Evolutionary conservation across 306 rosid genomes (phyloP), one percentile per base, ranked within the genome.

Genomic region (apple (Malus domestica)): DNA sequence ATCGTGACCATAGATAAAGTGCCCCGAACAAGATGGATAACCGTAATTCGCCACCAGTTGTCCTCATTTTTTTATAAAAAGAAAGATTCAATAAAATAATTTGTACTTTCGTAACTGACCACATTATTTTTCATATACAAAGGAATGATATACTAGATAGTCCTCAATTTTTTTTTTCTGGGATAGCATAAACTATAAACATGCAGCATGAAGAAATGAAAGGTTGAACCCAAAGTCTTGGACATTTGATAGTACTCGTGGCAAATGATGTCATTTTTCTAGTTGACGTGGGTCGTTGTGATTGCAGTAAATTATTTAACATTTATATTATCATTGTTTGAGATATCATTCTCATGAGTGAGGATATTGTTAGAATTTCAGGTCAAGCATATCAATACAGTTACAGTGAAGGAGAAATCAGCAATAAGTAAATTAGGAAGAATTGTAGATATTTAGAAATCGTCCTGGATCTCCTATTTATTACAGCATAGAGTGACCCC

Each of bases 381-480:
- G 70, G 68, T 18, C 23, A 65, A 33, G 32, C 46, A 8, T 32
- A 65, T 45, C 15, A 65, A 32, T 1, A 60, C 58, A 60, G 68
- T 11, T 58, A 33, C 38, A 58, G 25, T 23, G 63, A 16, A 58
- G 14, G 54, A 35, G 16, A 67, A 55, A 40, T 5, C 27, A n/a
- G 33, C 19, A 78, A 46, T 57, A 33, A 70, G 29, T 83, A 46
- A 33, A 61, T 74, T 18, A 30, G 10, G 40, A 70, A 57, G 38
- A 72, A 27, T 29, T 59, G 62, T 42, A 25, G 77, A 80, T 79
- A 80, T 63, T 71, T 30, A 74, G 9, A n/a, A 78, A 81, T 52
- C 74, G 0, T 27, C 4, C 46, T 71, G 70, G 86, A 87, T 88
- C 71, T 87, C 71, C 87, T 85, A 91, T 86, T 78, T 90, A 85